Percentiles rank a stretch among this genome's conserved stretches.
Conservation (phyloP, 495 filamentous ascomycete species). For the Talaromyces wortmannii region DNA sequence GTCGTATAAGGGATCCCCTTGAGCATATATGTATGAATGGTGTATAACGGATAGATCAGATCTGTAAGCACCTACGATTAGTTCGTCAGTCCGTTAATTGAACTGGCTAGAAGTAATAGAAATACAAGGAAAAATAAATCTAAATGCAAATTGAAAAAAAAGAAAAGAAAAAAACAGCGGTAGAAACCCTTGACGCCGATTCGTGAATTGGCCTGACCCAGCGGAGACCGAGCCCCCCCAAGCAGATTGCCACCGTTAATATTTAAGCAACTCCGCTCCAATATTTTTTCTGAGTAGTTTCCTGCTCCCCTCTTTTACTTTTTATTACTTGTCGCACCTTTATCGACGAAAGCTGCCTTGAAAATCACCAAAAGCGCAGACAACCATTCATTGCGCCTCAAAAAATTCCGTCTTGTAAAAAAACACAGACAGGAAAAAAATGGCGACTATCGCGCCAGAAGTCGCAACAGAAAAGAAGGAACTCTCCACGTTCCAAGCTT, state of each 20-base stretch:
- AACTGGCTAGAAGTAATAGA: too few species aligned
- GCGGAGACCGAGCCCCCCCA: too few species aligned
- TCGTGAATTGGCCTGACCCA: too few species aligned
- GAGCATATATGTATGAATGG: too few species aligned
- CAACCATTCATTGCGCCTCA: neutral
- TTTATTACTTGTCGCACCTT: neutral
- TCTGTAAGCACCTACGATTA: too few species aligned
- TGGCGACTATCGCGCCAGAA: neutral
- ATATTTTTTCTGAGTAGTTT: neutral
- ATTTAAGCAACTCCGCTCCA: neutral
- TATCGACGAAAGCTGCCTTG: neutral
- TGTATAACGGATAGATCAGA: too few species aligned
- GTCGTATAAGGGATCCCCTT: too few species aligned
- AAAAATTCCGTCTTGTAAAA: neutral
- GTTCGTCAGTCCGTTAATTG: too few species aligned
- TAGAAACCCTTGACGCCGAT: too few species aligned
- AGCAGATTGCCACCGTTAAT: slow-evolving; percentile 2
- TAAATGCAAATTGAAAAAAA: too few species aligned
- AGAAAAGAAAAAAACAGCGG: too few species aligned
- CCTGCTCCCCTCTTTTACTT: neutral
- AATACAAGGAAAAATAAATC: too few species aligned
- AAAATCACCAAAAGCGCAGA: neutral
- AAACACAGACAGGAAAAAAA: neutral
- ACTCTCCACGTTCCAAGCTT: neutral
- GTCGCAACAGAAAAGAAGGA: neutral